phyloP scores from a whole-genome alignment of 768 basidiomycete species.

The Termitomyces sp. region DNA sequence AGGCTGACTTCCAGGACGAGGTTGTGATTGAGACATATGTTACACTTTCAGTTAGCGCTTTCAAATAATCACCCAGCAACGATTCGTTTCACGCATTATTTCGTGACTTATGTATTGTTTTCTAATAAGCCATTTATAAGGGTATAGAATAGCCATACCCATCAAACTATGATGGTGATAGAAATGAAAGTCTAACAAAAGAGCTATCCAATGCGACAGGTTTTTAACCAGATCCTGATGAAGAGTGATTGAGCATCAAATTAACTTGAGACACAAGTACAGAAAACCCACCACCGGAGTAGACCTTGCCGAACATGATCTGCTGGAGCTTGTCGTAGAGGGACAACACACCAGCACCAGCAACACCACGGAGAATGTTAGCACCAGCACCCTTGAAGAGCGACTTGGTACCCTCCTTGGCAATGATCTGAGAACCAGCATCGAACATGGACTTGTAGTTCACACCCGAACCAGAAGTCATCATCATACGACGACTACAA shows the following conservation, averaged over 20 bases:
- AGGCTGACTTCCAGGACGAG: too few species aligned
- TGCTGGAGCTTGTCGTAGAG: constrained; percentile 99
- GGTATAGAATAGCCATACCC: constrained; percentile 43
- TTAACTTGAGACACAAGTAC: not conserved
- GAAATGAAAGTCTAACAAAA: constrained; percentile 36
- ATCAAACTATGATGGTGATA: constrained; percentile 25
- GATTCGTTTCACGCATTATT: not conserved
- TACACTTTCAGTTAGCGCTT: too few species aligned
- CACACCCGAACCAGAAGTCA: constrained; percentile 93
- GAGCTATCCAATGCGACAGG: constrained; percentile 21
- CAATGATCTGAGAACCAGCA: constrained; percentile 86
- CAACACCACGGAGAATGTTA: constrained; percentile 97
- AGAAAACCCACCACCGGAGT: constrained; percentile 77
- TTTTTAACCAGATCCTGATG: constrained; percentile 46
- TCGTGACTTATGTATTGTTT: constrained; percentile 18
- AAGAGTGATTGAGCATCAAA: not conserved
- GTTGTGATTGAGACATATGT: too few species aligned
- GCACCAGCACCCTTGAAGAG: constrained; percentile 99
- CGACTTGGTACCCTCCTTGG: constrained; percentile 93
- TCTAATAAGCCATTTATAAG: constrained; percentile 31
- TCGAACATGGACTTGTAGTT: constrained; percentile 99
- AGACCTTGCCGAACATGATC: constrained; percentile 97
- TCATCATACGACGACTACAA: constrained; percentile 99
- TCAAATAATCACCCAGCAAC: too few species aligned
- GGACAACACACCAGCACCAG: constrained; percentile 99